Conservation (phyloP, 2,329 filamentous ascomycete species). For the Aureobasidium sp. region DNA sequence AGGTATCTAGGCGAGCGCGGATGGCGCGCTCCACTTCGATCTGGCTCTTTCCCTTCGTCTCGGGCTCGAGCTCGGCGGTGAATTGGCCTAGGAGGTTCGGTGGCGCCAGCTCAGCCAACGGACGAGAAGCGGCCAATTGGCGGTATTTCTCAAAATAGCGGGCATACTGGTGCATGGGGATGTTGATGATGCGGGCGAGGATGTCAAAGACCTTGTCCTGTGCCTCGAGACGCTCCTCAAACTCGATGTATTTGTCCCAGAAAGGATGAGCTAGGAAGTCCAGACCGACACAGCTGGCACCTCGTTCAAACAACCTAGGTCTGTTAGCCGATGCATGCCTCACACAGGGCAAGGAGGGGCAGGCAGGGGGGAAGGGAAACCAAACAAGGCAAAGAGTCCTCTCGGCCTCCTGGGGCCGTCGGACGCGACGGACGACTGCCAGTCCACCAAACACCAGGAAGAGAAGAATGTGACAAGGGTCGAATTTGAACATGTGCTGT, state of each 20-base stretch:
- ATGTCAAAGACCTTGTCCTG: constrained; percentile 81
- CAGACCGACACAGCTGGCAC: constrained; percentile 73
- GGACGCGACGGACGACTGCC: background rate
- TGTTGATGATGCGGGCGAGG: constrained; percentile 71
- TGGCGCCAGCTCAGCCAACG: constrained; percentile 65
- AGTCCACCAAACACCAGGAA: background rate
- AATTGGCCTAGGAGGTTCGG: constrained; percentile 61
- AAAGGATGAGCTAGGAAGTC: constrained; percentile 94
- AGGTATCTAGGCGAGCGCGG: constrained; percentile 68
- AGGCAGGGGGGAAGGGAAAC: constrained; percentile 11
- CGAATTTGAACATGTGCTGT: constrained; percentile 5
- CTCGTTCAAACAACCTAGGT: constrained; percentile 82
- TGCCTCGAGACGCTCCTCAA: constrained; percentile 82
- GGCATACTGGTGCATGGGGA: constrained; percentile 93
- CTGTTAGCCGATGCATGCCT: constrained; percentile 8
- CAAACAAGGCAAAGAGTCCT: constrained; percentile 12
- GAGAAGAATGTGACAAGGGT: background rate
- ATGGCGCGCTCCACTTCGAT: constrained; percentile 78
- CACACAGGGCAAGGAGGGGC: background rate
- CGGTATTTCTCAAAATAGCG: constrained; percentile 91
- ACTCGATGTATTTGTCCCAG: constrained; percentile 99
- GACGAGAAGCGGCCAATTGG: constrained; percentile 63
- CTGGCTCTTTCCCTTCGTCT: constrained; percentile 58
- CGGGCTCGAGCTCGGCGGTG: constrained; percentile 62
- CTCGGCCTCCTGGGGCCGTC: background rate